Evolutionary conservation across 2,329 filamentous ascomycete species (phyloP), one percentile per base, ranked within the genome.

Genomic region (Phaeophleospora eucalypticola): DNA sequence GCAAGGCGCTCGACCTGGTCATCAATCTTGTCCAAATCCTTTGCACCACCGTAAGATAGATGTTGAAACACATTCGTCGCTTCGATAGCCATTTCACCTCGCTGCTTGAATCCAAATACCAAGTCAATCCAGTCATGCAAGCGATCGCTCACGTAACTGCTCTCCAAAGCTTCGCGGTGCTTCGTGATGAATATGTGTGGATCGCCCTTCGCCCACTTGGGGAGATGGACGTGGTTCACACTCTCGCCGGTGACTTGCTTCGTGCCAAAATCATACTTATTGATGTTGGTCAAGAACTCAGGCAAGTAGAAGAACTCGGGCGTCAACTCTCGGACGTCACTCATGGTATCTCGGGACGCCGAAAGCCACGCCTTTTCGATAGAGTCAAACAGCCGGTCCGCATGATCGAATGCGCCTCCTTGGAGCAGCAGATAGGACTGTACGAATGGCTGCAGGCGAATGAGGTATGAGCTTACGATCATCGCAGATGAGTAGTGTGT

Each of bases 401-500:
- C 89, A 62, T 98, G 91, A 63, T 98, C 93, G 63, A 97, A 98
- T 33, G 81, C 88, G 4, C 91, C 91, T n/a, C 93, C 93, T 67
- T 98, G 93, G 1, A 98, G 79, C 7, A 97, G 74, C 16, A 97
- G 81, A 63, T 95, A 97, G 0, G 93, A 95, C 58, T 97, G 89
- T 18, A 96, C 91, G 65, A 97, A 98, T 0, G 93, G 93, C 41
- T 95, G 91, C 14, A 98, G 76, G 15, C 93, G 85, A 60, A 98
- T 96, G 34, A 98, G 78, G 61, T 96, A 98, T 0, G 90, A 96
- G 10, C 89, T 89, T 4, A 98, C 93, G 49, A 95, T 96, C 93
- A 97, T 98, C 6, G 93, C 93, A 2, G 93, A 97, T 1, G 93
- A 97, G 67, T 98, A 98, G 65, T 98, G 94, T 0, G 94, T 98